phyloP scores from a whole-genome alignment of 495 filamentous ascomycete species.

The Penicillium egyptiacum region DNA sequence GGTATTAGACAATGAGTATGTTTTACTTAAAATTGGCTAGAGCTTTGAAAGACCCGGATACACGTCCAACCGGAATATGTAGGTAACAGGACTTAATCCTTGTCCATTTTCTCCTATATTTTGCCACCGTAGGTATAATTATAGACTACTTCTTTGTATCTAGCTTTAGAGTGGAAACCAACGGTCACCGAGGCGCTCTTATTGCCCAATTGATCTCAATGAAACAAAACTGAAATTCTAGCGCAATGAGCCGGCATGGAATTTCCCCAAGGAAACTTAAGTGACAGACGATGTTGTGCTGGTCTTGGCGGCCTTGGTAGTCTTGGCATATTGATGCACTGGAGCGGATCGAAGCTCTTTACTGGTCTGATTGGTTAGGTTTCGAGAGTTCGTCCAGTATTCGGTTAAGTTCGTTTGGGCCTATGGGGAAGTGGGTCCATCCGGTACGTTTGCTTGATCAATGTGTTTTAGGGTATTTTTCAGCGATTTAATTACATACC shows the following conservation, averaged over 20 bases:
- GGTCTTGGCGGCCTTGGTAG: conserved; percentile 16
- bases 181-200: neutral
- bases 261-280: neutral
- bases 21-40: too few species aligned
- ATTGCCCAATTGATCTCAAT: neutral
- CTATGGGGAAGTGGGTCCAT: neutral
- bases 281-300: neutral
- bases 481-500: neutral
- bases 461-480: neutral
- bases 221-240: neutral
- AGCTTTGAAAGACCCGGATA: neutral
- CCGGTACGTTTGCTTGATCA: neutral
- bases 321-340: conserved; percentile 9
- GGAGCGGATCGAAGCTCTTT: neutral
- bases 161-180: neutral
- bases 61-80: neutral
- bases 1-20: too few species aligned
- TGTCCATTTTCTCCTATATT: neutral
- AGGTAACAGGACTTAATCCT: neutral
- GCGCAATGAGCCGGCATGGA: neutral
- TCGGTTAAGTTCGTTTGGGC: neutral
- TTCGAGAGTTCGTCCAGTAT: conserved; percentile 12
- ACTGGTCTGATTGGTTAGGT: conserved; percentile 16
- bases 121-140: neutral
- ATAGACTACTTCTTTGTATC: neutral